These are phyloP conservation scores for Cucurbitaria berberidis DNA, from an alignment of 2,329 filamentous ascomycete species.

Conservation along the genomic window DNA sequence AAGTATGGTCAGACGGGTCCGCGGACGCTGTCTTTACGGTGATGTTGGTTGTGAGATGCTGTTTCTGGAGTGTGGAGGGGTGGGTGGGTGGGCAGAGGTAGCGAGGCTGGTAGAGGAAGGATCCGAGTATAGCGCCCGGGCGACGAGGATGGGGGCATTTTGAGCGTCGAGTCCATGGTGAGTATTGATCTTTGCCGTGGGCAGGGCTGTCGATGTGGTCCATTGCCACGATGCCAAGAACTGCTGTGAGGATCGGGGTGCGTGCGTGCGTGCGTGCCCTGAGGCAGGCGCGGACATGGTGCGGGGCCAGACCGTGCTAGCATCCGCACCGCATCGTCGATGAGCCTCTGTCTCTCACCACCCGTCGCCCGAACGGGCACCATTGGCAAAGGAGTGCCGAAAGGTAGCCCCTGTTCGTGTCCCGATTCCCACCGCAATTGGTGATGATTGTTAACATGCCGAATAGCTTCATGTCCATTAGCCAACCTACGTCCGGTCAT, in stretches of 20 bases:
- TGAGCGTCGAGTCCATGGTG: slow-evolving; percentile 20
- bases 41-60: background rate
- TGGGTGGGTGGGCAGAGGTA: slow-evolving; percentile 1
- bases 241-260: slow-evolving; percentile 19
- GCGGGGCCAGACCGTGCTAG: slow-evolving; percentile 11
- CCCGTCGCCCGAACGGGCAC: slow-evolving; percentile 6
- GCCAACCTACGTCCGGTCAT: too few relatives aligned
- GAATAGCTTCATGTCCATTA: background rate
- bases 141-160: slow-evolving; percentile 9
- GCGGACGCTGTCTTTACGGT: background rate
- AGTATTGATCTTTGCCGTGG: slow-evolving; percentile 14
- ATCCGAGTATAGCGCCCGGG: slow-evolving; percentile 6
- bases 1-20: background rate
- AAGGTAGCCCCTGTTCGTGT: background rate
- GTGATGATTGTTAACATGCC: slow-evolving; percentile 7
- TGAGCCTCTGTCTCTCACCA: slow-evolving; percentile 13
- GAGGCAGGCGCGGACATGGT: slow-evolving; percentile 7
- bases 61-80: background rate
- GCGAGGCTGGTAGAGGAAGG: slow-evolving; percentile 1
- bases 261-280: too few relatives aligned
- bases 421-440: slow-evolving; percentile 4
- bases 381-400: slow-evolving; percentile 7
- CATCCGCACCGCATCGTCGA: slow-evolving; percentile 18
- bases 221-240: slow-evolving; percentile 26
- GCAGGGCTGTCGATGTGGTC: slow-evolving; percentile 17